These are phyloP conservation scores for Nannizziopsis arthrosporioides DNA, from an alignment of 2,329 filamentous ascomycete genomes.

Conservation along the genomic window DNA sequence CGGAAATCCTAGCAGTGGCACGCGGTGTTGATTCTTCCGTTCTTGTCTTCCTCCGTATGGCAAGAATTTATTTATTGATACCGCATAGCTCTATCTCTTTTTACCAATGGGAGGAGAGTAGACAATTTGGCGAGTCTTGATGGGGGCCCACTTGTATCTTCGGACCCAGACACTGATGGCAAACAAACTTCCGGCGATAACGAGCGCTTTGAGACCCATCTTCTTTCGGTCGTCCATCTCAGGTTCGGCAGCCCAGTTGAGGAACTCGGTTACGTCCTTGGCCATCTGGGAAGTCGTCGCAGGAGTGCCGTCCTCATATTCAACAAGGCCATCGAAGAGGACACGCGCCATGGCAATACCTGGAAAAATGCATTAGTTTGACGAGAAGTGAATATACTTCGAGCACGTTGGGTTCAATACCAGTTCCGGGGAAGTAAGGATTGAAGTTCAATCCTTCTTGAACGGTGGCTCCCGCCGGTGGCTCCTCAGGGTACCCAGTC, in stretches of 20 bases:
- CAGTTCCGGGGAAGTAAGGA: slow-evolving; percentile 98
- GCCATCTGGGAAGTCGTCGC: slow-evolving; percentile 98
- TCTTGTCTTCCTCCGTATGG: neutral
- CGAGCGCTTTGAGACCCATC: slow-evolving; percentile 96
- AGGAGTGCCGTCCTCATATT: slow-evolving; percentile 93
- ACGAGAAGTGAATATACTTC: neutral
- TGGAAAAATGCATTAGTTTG: slow-evolving; percentile 16
- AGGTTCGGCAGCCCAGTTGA: slow-evolving; percentile 98
- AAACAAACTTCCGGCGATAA: slow-evolving; percentile 65
- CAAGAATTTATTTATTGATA: neutral
- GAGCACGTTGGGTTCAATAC: slow-evolving; percentile 31
- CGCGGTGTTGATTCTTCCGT: neutral
- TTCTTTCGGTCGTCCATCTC: slow-evolving; percentile 99
- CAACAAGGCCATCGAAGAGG: slow-evolving; percentile 90
- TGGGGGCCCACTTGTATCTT: slow-evolving; percentile 96
- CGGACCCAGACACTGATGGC: slow-evolving; percentile 94
- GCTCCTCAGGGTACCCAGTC: slow-evolving; percentile 94
- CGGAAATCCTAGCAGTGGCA: neutral
- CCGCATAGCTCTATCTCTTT: slow-evolving; percentile 12
- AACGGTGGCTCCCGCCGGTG: slow-evolving; percentile 76
- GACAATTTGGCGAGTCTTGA: slow-evolving; percentile 90
- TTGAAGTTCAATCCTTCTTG: slow-evolving; percentile 96
- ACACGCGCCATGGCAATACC: slow-evolving; percentile 96
- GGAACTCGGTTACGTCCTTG: slow-evolving; percentile 97
- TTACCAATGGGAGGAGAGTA: slow-evolving; percentile 60